Conservation (phyloP, 208 protist genomes). For the Acanthamoeba lenticulata region DNA sequence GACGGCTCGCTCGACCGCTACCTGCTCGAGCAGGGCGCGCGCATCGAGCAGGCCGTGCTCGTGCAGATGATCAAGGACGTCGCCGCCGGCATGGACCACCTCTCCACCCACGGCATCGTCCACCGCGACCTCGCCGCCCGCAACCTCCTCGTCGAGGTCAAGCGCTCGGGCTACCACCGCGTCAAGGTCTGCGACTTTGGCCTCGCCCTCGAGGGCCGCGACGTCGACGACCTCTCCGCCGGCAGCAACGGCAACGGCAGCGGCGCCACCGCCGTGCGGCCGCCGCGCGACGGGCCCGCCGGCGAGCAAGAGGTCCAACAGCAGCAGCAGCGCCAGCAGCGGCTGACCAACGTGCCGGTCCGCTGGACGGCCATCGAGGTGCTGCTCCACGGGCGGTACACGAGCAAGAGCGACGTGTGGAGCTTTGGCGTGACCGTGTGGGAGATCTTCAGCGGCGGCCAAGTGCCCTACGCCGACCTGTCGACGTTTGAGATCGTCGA, state of each 20-base stretch:
- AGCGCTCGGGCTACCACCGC: neutral
- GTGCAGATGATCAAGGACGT: slow-evolving; percentile 36
- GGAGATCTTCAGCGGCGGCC: slow-evolving; percentile 59
- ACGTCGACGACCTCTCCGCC: neutral
- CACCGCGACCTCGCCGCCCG: slow-evolving; percentile 57
- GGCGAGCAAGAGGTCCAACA: neutral
- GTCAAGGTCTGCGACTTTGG: slow-evolving; percentile 68
- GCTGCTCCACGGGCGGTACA: neutral
- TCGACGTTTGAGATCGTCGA: slow-evolving; percentile 4
- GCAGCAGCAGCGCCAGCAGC: neutral
- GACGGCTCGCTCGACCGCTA: slow-evolving; percentile 42
- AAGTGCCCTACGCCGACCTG: slow-evolving; percentile 23
- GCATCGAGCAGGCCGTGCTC: neutral
- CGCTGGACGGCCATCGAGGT: slow-evolving; percentile 3
- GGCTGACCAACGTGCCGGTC: neutral
- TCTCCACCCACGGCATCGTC: neutral
- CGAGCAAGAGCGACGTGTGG: slow-evolving; percentile 47
- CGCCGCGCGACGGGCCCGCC: neutral
- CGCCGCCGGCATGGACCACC: slow-evolving; percentile 51
- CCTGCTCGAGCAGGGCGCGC: neutral
- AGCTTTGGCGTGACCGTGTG: slow-evolving; percentile 52
- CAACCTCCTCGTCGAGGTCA: slow-evolving; percentile 46
- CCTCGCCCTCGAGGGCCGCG: neutral
- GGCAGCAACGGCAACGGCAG: neutral
- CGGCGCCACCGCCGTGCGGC: neutral